Evolutionary conservation across 306 rosid genomes (phyloP), one percentile per base, ranked within the genome.

Genomic region (Astragalus glycyphyllos): DNA sequence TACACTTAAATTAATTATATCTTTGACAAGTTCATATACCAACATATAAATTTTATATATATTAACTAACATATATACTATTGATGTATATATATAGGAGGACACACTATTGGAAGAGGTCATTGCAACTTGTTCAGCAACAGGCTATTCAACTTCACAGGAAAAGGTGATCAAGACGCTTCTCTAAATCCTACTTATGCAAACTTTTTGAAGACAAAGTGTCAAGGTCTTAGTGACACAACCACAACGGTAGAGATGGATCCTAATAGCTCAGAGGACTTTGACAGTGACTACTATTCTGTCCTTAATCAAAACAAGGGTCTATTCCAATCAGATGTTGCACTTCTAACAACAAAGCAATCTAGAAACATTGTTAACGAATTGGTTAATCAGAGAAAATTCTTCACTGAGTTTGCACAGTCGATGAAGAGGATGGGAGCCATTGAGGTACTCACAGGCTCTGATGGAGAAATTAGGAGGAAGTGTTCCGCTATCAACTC

Each of bases 111-210:
- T 51, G 94, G 94, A 68, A 1, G 73, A 6, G 81, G 73, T 0
- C 89, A 86, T 11, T 88, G 94, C 77, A 62, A 23, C 35, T 8
- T 23, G 4, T 75, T 88, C 82, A 80, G 79, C 45, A 66, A 17
- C 15, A 82, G 93, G 66, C 85, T 85, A 6, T 88, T 67, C 83
- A 85, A 88, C 79, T 85, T 85, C 76, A 88, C 79, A 1, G 85
- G 90, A 59, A 85, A 68, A 68, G 88, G 88, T 6, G 90, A 88
- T 58, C 85, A 85, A 65, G 93, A 88, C 48, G 87, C 90, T n/a
- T 79, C 88, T 12, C 13, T 88, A 61, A 7, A 88, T 55, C 26
- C 93, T 0, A 73, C 63, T 3, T 80, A 80, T 11, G 87, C 84
- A 0, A 0, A 10, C 0, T 44, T 69, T 46, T 74, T 83, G 75